Percentiles rank a stretch among this genome's conserved stretches.
These are phyloP conservation scores for Rhizopogon sp. DNA, from an alignment of 768 basidiomycete genomes.

Conservation along the genomic window DNA sequence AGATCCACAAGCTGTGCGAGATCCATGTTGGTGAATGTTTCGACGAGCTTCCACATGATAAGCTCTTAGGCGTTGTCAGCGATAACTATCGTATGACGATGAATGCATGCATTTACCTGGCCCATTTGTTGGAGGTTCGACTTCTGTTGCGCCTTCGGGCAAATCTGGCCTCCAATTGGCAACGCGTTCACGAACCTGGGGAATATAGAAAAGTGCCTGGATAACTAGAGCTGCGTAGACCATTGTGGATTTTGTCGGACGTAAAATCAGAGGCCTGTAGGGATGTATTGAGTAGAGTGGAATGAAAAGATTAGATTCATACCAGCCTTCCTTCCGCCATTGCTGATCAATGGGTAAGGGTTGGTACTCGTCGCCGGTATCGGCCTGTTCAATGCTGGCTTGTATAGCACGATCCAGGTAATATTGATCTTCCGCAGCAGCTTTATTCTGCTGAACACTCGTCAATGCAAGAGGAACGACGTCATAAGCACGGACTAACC, in stretches of 20 bases:
- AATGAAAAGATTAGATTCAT: conserved; percentile 13
- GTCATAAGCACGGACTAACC: conserved; percentile 8
- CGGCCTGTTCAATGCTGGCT: conserved; percentile 51
- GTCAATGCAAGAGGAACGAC: conserved; percentile 3
- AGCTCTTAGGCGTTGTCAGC: conserved; percentile 17
- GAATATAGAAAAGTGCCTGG: conserved; percentile 56
- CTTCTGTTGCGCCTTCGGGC: conserved; percentile 12
- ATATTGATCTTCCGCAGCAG: conserved; percentile 39
- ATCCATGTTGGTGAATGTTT: conserved; percentile 69
- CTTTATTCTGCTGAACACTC: conserved; percentile 26
- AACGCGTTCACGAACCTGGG: conserved; percentile 54
- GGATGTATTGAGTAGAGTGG: neutral
- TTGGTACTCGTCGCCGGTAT: conserved; percentile 48
- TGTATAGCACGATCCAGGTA: conserved; percentile 70
- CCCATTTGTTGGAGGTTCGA: conserved; percentile 25
- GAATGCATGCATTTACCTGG: conserved; percentile 31
- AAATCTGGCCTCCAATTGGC: conserved; percentile 31
- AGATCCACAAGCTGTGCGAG: conserved; percentile 55
- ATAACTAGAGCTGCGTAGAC: conserved; percentile 58
- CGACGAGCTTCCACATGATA: conserved; percentile 51
- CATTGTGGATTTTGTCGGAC: conserved; percentile 45
- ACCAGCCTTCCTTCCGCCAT: conserved; percentile 57
- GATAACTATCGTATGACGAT: neutral
- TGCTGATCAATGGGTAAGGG: conserved; percentile 47
- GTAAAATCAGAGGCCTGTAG: conserved; percentile 64